Evolutionary conservation across 208 protist species (phyloP), one percentile per base, ranked within the genome.

Genomic region (Wallacemonas sp.): DNA sequence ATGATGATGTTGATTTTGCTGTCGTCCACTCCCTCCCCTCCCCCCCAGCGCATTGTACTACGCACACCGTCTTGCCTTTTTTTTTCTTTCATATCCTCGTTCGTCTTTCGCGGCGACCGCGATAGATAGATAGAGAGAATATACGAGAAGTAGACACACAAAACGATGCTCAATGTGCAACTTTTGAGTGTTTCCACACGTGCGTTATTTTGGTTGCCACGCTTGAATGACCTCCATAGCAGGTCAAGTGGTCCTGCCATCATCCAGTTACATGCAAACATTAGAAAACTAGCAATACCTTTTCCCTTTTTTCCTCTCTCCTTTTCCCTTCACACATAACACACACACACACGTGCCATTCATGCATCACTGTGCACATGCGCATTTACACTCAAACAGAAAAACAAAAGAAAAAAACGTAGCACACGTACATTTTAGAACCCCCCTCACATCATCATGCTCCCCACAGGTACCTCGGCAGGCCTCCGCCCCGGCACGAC

Each of bases 401-500:
- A 4, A 33, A 26, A 58, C 51, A 58, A 14, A 8, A 39, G 30
- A 41, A 26, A 58, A 19, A 21, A 24, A 34, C 4, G 4, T 17
- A 36, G 5, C 33, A 33, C 17, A 5, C n/a, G n/a, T n/a, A n/a
- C n/a, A n/a, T n/a, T n/a, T n/a, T n/a, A n/a, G n/a, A n/a, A n/a
- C n/a, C n/a, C n/a, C n/a, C n/a, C n/a, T n/a, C n/a, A n/a, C 51
- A 26, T 17, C 8, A 6, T 21, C 19, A 58, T 58, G 51, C 4
- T 42, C 28, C 51, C 51, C 9, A 58, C 51, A 17, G 72, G 76
- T 38, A 80, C 82, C 24, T 62, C 62, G 4, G 55, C 60, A 41
- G 74, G 74, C 2, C 74, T 94, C 36, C 81, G 84, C 4, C 88
- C 88, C 0, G 88, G 88, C 17, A 88, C 88, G 22, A 82, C 79